Conservation (phyloP, 768 basidiomycete species). For the Termitomyces sp. region DNA sequence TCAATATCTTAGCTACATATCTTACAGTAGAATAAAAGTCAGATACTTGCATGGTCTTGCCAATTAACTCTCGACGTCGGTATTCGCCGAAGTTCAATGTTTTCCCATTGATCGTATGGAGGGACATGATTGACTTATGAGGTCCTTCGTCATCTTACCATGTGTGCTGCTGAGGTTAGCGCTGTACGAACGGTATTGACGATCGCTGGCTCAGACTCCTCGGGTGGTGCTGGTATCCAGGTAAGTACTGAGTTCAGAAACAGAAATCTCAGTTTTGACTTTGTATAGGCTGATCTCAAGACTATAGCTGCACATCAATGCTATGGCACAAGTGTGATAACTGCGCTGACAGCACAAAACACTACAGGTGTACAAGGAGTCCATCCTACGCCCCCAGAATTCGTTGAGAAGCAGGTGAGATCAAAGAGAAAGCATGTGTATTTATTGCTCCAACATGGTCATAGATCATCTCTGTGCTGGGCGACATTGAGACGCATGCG, state of each 20-base stretch:
- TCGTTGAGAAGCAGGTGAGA: constrained; percentile 70
- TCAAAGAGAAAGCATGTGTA: neutral
- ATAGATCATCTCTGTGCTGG: constrained; percentile 65
- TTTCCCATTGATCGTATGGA: neutral
- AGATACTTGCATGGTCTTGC: no score
- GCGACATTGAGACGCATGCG: constrained; percentile 64
- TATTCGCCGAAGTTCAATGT: neutral
- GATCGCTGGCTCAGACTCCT: constrained; percentile 78
- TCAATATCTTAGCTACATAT: neutral
- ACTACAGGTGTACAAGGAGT: constrained; percentile 78
- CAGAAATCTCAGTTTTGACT: neutral
- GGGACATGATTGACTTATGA: neutral
- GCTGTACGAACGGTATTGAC: constrained; percentile 42
- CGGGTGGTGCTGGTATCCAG: constrained; percentile 90
- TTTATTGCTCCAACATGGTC: constrained; percentile 1
- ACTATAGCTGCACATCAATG: constrained; percentile 75
- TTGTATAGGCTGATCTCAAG: constrained; percentile 73
- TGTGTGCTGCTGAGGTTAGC: neutral
- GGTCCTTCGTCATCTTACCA: neutral
- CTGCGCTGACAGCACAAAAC: constrained; percentile 88
- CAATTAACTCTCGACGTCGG: no score
- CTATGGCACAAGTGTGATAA: constrained; percentile 79
- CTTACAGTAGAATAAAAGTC: neutral
- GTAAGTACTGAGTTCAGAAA: constrained; percentile 28
- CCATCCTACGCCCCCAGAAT: constrained; percentile 59